A percentile compares a stretch with the other conserved stretches of the same genome.
Evolutionary conservation across 257 asterid genomes (phyloP).

Genomic region (Haberlea rhodopensis): DNA sequence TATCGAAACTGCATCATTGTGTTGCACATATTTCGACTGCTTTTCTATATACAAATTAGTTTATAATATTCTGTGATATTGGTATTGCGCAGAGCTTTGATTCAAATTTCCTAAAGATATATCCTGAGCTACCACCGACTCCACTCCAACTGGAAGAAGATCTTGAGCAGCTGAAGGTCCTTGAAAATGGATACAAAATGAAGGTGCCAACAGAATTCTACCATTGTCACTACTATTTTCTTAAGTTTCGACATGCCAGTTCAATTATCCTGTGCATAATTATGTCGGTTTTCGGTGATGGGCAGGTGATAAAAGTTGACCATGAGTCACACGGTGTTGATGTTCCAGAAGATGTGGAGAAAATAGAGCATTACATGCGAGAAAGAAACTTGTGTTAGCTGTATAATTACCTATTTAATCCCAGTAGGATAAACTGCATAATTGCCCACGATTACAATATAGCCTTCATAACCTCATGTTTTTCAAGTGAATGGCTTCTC

Average conservation of each 20-base stretch:
- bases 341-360: conserved; percentile 61
- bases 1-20: conserved; percentile 20
- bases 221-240: too few species aligned
- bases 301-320: conserved; percentile 71
- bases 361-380: conserved; percentile 56
- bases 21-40: too few species aligned
- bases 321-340: conserved; percentile 75
- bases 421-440: too few species aligned
- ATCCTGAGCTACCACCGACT: conserved; percentile 65
- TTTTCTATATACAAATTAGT: neutral
- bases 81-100: conserved; percentile 74
- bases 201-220: too few species aligned
- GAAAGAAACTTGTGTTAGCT: conserved; percentile 52
- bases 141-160: too few species aligned
- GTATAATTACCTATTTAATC: conserved; percentile 12
- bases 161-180: too few species aligned
- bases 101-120: conserved; percentile 67
- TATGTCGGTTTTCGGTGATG: too few species aligned
- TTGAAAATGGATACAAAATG: too few species aligned
- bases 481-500: too few species aligned
- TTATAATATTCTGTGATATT: conserved; percentile 22
- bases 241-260: too few species aligned
- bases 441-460: too few species aligned
- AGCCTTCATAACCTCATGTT: neutral
- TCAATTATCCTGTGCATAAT: too few species aligned